Base-by-base conservation (phyloP, 768 basidiomycete species). In the Rhodotorula babjevae region DNA sequence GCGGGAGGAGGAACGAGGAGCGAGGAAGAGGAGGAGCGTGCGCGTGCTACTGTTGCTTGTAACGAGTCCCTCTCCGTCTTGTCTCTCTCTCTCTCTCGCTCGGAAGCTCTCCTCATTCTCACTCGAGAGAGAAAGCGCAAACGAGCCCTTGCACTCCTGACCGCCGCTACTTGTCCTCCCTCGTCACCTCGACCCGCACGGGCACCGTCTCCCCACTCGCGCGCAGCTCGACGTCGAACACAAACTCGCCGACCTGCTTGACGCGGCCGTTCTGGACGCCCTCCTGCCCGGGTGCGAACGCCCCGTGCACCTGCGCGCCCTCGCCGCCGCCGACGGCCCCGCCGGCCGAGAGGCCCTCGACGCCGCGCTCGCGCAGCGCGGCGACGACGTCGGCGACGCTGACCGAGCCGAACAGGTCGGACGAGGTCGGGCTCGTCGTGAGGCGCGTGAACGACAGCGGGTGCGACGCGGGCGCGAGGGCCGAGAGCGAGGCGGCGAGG, bases 351-450 rank as follows among this genome's bases (percentile, higher is more conserved):
- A 47, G 7, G 60, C 29, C 60, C 3, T 4, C 12, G 31, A 66
- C 46, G 29, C 63, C 63, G 23, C 55, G 49, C 1, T 73, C 72
- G 15, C 61, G 33, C 53, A 73, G 44, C 2, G 27, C 59, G 12
- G 50, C 0, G 49, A 67, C 1, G 29, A 73, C 72, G 56, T 73
- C 72, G 2, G 53, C 10, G 16, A 56, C 61, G 9, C 67, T 69
- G 21, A 73, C 72, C 29, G 67, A 69, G 47, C 72, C 72, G 64
- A 73, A 73, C n/a, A 73, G 60, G 64, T 73, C 72, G 46, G 63
- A 57, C n/a, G 71, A 72, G 8, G 71, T 65, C 3, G 71, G 63
- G 5, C 67, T 68, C 29, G 63, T 72, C 19, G 71, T 72, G 29
- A 72, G 63, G n/a, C 71, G 66, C 6, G 62, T 47, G 59, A 72